Percentiles rank a stretch among this genome's conserved stretches.
Evolutionary conservation across 2,329 filamentous ascomycete species (phyloP).

Genomic region (Aspergillus ibericus): DNA sequence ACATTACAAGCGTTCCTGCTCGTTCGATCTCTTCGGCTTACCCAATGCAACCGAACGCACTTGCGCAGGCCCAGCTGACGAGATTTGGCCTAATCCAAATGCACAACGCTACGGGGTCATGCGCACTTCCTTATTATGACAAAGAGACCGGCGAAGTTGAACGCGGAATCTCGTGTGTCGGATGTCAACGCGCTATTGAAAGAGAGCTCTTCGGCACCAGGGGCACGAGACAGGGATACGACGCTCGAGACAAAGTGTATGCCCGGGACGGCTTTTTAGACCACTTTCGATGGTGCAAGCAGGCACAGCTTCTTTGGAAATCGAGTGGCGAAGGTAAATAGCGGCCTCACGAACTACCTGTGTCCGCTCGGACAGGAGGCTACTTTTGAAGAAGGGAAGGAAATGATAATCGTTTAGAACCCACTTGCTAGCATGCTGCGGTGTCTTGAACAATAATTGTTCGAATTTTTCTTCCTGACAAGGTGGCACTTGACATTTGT

Average conservation of each 20-base stretch:
- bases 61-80: slow-evolving; percentile 1
- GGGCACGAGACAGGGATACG: neutral
- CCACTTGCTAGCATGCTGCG: neutral
- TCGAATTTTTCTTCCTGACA: too few relatives aligned
- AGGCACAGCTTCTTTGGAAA: neutral
- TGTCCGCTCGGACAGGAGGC: slow-evolving; percentile 12
- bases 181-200: neutral
- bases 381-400: slow-evolving; percentile 15
- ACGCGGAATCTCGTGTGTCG: neutral
- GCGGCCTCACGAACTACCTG: slow-evolving; percentile 11
- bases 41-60: slow-evolving; percentile 7
- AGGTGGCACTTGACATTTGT: too few relatives aligned
- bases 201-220: neutral
- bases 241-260: neutral
- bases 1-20: slow-evolving; percentile 15
- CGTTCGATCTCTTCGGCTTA: slow-evolving; percentile 12
- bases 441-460: too few relatives aligned
- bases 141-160: slow-evolving; percentile 8
- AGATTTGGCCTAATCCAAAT: slow-evolving; percentile 10
- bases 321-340: slow-evolving; percentile 12
- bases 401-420: slow-evolving; percentile 2
- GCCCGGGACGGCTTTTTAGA: neutral
- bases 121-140: slow-evolving; percentile 19
- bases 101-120: slow-evolving; percentile 17
- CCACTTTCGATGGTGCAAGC: neutral